These are phyloP conservation scores for Phlegmacium glaucopus DNA, from an alignment of 768 basidiomycete genomes.

Conservation along the genomic window DNA sequence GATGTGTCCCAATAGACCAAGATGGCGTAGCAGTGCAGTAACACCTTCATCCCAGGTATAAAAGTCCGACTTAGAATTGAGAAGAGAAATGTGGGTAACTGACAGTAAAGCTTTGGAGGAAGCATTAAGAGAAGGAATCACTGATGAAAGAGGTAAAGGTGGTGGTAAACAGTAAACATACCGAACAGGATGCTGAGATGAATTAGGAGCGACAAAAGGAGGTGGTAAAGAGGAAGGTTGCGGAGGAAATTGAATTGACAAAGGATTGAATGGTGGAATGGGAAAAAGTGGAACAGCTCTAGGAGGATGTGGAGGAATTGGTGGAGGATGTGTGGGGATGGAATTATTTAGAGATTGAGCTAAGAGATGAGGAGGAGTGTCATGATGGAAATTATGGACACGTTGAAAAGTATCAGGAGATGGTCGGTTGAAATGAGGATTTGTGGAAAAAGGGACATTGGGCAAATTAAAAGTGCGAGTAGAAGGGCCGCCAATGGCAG, in stretches of 20 bases:
- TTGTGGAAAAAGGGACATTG: neutral
- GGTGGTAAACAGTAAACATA: slow-evolving; percentile 1
- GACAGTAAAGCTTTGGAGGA: neutral
- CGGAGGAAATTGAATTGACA: no score
- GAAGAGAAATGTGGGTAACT: slow-evolving; percentile 1
- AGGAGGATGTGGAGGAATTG: no score
- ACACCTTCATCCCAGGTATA: slow-evolving; percentile 2
- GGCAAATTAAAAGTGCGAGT: neutral
- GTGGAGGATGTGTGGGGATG: no score
- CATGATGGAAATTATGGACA: neutral
- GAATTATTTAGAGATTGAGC: no score
- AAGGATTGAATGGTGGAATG: no score
- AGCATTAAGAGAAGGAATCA: neutral
- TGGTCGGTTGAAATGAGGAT: neutral
- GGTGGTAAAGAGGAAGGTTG: no score
- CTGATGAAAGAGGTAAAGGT: no score
- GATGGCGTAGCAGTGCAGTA: neutral
- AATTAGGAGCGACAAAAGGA: no score
- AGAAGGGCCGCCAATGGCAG: neutral
- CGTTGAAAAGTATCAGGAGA: neutral
- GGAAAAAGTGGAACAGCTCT: no score
- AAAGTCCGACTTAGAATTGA: neutral
- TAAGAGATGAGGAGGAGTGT: neutral
- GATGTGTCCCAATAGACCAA: neutral
- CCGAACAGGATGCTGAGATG: no score